Evolutionary conservation across 495 filamentous ascomycete species (phyloP), one percentile per base, ranked within the genome.

Genomic region (Podospora conica): DNA sequence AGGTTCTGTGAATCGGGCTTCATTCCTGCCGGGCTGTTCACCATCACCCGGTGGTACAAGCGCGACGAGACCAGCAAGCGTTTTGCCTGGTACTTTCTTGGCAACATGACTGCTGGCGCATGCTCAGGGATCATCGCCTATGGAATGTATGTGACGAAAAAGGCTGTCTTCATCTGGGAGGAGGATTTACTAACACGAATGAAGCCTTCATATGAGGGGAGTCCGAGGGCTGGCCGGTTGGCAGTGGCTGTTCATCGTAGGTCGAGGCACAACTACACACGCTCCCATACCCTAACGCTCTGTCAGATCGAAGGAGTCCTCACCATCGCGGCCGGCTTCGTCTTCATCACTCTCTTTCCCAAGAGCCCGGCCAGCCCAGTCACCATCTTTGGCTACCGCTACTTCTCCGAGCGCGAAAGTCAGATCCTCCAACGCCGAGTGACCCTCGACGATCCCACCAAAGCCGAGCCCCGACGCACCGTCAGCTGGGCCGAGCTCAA

Each of bases 41-140:
- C 84, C 24, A 77, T 87, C 24, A 85, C 85, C 0, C 81, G 80
- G 7, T 87, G 85, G 84, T 88, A 87, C 67, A 87, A 84, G 71
- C 79, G 75, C 18, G 78, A 80, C 8, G 86, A 88, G 68, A 83
- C 81, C 1, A 83, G 80, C 69, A 75, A 83, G 25, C 82, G 85
- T 0, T 81, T 85, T 22, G 79, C 80, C 7, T 69, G 79, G 0
- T 87, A 84, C 74, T 87, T 85, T 70, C 79, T 87, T 59, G 85
- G 86, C 9, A 78, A 76, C 55, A 67, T 75, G 68, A 74, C 82
- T 27, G 81, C 83, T 5, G 65, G 28, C 9, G 73, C 68, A 9
- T 69, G 61, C 60, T 68, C 68, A 2, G 69, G 69, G 1, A 65
- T 75, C 9, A 62, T 75, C 27, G 73, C 71, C 11, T 73, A 68